phyloP scores from a whole-genome alignment of 2,329 filamentous ascomycete genomes.

The Myotisia sp. region DNA sequence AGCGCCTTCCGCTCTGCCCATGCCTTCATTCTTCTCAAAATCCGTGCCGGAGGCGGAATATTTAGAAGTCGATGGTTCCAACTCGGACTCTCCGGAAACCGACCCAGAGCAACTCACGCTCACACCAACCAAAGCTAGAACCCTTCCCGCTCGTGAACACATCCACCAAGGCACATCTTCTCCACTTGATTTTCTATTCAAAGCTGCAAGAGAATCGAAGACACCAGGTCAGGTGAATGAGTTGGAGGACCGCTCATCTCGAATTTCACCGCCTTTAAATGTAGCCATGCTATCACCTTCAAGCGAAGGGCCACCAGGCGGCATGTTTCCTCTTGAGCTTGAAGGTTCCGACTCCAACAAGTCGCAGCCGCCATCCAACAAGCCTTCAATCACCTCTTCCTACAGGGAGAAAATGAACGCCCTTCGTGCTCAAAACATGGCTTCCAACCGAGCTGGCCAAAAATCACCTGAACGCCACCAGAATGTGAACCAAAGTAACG shows the following conservation, averaged over 20 bases:
- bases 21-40: slow-evolving; percentile 76
- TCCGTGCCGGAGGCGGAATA: slow-evolving; percentile 51
- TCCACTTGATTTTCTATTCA: slow-evolving; percentile 80
- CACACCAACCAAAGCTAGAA: slow-evolving; percentile 33
- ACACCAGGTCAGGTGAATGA: slow-evolving; percentile 42
- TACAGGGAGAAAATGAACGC: slow-evolving; percentile 35
- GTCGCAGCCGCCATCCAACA: slow-evolving; percentile 43
- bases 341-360: slow-evolving; percentile 42
- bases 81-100: slow-evolving; percentile 26
- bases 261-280: background rate
- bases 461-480: slow-evolving; percentile 25
- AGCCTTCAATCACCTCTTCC: slow-evolving; percentile 52
- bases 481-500: slow-evolving; percentile 30
- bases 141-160: slow-evolving; percentile 15
- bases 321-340: slow-evolving; percentile 55
- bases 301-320: slow-evolving; percentile 36
- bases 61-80: slow-evolving; percentile 23
- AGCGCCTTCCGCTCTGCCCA: slow-evolving; percentile 73
- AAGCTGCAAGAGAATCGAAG: slow-evolving; percentile 55
- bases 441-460: slow-evolving; percentile 6
- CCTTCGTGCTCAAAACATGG: slow-evolving; percentile 22
- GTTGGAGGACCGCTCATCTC: slow-evolving; percentile 20
- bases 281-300: slow-evolving; percentile 21
- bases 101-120: slow-evolving; percentile 26
- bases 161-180: slow-evolving; percentile 45